A percentile compares a stretch with the other conserved stretches of the same genome.
These are phyloP conservation scores for Suaeda aralocaspica DNA, from an alignment of 148 eudicot genomes.

Conservation along the genomic window DNA sequence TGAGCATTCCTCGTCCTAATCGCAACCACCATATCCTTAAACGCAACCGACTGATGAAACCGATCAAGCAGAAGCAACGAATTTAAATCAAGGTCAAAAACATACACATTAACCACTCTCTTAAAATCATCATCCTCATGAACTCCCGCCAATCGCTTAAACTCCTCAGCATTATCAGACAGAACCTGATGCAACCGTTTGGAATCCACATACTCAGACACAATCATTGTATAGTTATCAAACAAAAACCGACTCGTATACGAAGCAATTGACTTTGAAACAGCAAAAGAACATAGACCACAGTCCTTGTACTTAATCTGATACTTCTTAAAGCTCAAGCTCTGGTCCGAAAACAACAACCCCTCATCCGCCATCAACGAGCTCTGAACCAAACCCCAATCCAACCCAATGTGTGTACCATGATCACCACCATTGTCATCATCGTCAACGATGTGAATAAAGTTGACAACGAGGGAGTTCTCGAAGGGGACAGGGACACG, in stretches of 20 bases:
- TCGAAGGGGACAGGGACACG: conserved; percentile 85
- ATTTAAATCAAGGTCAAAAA: conserved; percentile 75
- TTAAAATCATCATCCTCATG: conserved; percentile 74
- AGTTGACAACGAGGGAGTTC: conserved; percentile 56
- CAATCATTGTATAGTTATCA: conserved; percentile 91
- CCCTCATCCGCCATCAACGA: conserved; percentile 47
- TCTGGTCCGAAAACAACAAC: conserved; percentile 65
- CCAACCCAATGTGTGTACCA: conserved; percentile 56
- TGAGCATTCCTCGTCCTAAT: conserved; percentile 84
- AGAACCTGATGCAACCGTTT: conserved; percentile 68
- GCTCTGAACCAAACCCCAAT: conserved; percentile 64
- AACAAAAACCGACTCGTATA: conserved; percentile 93
- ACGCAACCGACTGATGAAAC: conserved; percentile 89
- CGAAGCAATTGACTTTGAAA: conserved; percentile 60
- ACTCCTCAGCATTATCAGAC: conserved; percentile 60
- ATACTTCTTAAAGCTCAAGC: conserved; percentile 62
- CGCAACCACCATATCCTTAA: conserved; percentile 95
- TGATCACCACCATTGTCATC: conserved; percentile 25
- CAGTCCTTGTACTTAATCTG: conserved; percentile 63
- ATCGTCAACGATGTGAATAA: conserved; percentile 57
- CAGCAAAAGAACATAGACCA: conserved; percentile 71
- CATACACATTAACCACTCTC: conserved; percentile 77
- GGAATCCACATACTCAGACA: conserved; percentile 89
- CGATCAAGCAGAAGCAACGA: conserved; percentile 75
- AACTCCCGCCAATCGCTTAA: conserved; percentile 60